phyloP scores from a whole-genome alignment of 148 eudicot genomes.

The Pouteria glomerata region DNA sequence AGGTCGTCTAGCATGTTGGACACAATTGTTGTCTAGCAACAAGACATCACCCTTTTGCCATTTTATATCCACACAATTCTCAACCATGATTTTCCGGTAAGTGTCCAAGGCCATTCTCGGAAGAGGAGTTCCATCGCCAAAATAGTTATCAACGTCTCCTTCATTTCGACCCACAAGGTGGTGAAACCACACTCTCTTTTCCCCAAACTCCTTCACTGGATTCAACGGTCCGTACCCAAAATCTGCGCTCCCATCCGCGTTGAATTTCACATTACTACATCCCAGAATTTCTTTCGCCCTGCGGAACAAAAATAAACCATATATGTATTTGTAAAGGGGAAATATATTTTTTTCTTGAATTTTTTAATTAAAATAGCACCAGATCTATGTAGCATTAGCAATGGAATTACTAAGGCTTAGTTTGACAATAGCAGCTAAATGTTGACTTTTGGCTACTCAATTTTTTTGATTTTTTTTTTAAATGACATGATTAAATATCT shows the following conservation, averaged over 20 bases:
- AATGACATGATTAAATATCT: too few species aligned
- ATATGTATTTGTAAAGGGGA: too few species aligned
- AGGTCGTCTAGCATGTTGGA: neutral
- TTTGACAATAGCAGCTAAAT: too few species aligned
- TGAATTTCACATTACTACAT: neutral
- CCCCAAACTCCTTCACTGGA: neutral
- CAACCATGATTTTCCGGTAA: neutral
- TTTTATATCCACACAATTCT: neutral
- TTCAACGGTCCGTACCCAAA: neutral
- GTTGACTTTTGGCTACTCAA: too few species aligned
- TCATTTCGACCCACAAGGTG: neutral
- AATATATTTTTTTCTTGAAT: too few species aligned
- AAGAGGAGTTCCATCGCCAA: neutral
- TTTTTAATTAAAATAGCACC: too few species aligned
- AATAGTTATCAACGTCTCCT: neutral
- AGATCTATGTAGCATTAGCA: too few species aligned
- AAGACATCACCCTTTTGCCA: constrained; percentile 1
- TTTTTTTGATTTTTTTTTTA: too few species aligned
- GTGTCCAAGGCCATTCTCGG: neutral
- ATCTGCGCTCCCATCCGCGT: neutral
- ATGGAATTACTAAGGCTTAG: too few species aligned
- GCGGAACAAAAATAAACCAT: neutral
- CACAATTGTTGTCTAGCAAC: neutral
- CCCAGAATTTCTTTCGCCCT: constrained; percentile 1
- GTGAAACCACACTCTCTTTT: constrained; percentile 7